Evolutionary conservation across 1,139 yeast genomes (phyloP).

Genomic region (Sugiyamaella xylanicola): DNA sequence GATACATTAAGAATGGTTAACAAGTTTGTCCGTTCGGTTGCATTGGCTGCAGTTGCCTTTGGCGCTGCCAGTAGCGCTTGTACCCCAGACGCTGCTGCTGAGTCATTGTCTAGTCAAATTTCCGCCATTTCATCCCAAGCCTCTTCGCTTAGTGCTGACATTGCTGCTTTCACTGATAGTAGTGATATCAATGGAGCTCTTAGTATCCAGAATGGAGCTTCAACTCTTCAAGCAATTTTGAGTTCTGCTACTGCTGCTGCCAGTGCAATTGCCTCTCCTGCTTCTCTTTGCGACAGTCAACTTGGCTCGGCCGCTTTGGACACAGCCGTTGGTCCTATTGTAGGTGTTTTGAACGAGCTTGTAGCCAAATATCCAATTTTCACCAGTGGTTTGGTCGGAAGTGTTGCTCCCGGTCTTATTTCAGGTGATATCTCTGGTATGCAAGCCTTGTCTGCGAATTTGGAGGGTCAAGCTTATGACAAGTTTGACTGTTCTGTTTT

Average conservation of each 20-base stretch:
- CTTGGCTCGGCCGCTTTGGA: slow-evolving; percentile 14
- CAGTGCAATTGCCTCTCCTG: slow-evolving; percentile 17
- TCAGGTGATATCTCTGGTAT: slow-evolving; percentile 13
- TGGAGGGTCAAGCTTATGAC: slow-evolving; percentile 19
- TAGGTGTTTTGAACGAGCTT: slow-evolving; percentile 12
- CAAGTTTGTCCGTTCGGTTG: slow-evolving; percentile 8
- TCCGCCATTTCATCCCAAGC: slow-evolving; percentile 5
- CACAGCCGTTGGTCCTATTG: slow-evolving; percentile 12
- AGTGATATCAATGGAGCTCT: slow-evolving; percentile 16
- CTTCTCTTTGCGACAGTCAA: slow-evolving; percentile 13
- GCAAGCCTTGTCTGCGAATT: slow-evolving; percentile 15
- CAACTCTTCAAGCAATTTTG: slow-evolving; percentile 1
- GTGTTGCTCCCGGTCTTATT: slow-evolving; percentile 11
- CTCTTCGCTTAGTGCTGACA: neutral
- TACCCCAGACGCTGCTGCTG: slow-evolving; percentile 1
- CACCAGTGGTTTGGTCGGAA: slow-evolving; percentile 9
- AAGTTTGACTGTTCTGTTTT: slow-evolving; percentile 18
- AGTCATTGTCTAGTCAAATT: neutral
- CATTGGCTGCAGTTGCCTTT: slow-evolving; percentile 1
- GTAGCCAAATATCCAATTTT: slow-evolving; percentile 3
- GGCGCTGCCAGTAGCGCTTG: slow-evolving; percentile 6
- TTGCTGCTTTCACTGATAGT: slow-evolving; percentile 5
- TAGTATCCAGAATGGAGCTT: slow-evolving; percentile 14
- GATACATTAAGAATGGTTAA: neutral
- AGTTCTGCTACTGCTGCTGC: slow-evolving; percentile 19